These are phyloP conservation scores for Coemansia sp. DNA, from an alignment of 192 early-diverging fungal genomes.

Conservation along the genomic window DNA sequence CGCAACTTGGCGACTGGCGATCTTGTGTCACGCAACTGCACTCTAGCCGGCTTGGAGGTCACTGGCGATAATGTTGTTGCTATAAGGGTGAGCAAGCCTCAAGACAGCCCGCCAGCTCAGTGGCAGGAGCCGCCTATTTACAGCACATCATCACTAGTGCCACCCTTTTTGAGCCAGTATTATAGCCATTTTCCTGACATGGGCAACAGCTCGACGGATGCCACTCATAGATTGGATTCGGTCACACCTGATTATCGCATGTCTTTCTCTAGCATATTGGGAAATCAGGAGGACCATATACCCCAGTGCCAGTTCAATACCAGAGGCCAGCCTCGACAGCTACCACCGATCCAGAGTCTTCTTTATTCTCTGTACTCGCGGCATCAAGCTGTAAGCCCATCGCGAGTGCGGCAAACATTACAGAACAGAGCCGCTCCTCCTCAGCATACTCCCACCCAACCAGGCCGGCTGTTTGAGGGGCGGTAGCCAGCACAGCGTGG, in stretches of 20 bases:
- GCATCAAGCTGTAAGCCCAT: background rate
- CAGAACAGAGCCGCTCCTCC: background rate
- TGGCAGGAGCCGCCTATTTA: background rate
- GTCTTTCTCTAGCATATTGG: background rate
- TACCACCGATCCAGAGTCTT: background rate
- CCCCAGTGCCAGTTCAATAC: background rate
- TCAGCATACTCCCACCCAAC: background rate
- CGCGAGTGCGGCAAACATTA: background rate
- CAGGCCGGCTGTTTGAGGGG: background rate
- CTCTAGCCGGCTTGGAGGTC: constrained; percentile 3
- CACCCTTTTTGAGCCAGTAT: background rate
- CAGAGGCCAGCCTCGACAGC: background rate
- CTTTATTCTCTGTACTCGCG: background rate
- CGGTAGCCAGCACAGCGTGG: background rate
- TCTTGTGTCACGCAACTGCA: constrained; percentile 19
- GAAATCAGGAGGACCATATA: background rate
- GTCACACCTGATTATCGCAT: background rate
- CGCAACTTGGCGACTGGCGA: constrained; percentile 16
- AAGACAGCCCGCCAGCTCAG: background rate
- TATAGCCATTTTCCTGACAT: background rate
- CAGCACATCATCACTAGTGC: background rate
- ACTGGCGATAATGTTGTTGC: background rate
- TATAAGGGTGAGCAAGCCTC: background rate
- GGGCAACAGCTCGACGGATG: background rate
- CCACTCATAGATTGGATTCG: background rate